Conservation (phyloP, 768 basidiomycete species). For the Calocybe gangraenosa region DNA sequence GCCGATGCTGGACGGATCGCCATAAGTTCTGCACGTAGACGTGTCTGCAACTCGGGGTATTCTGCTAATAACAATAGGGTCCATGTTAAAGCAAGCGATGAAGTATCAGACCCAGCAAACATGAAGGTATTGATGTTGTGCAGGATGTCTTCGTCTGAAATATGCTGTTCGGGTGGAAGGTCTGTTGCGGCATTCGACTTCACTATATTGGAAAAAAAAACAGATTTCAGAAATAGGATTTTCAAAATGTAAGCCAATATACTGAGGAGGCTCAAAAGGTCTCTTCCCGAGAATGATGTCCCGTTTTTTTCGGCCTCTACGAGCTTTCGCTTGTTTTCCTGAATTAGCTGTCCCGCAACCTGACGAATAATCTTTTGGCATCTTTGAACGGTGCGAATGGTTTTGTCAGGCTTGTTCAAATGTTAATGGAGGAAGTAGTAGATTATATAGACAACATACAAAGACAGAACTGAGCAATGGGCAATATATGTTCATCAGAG, state of each 20-base stretch:
- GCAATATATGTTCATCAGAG: constrained; percentile 50
- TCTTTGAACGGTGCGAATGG: constrained; percentile 42
- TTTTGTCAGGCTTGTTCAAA: constrained; percentile 47
- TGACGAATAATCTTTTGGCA: constrained; percentile 62
- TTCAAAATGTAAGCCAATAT: constrained; percentile 24
- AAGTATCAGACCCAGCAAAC: constrained; percentile 89
- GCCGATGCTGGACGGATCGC: constrained; percentile 35
- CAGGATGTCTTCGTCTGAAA: constrained; percentile 85
- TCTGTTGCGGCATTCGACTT: constrained; percentile 78
- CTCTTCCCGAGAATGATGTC: constrained; percentile 54
- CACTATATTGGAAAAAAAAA: constrained; percentile 39
- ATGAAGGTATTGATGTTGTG: constrained; percentile 86
- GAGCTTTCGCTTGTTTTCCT: constrained; percentile 75
- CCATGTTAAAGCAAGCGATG: constrained; percentile 82
- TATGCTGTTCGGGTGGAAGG: constrained; percentile 60
- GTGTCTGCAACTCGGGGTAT: constrained; percentile 61
- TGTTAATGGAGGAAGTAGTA: not conserved
- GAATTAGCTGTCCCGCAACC: constrained; percentile 71
- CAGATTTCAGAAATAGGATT: not conserved
- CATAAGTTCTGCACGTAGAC: constrained; percentile 66
- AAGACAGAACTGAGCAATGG: constrained; percentile 53
- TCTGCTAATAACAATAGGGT: constrained; percentile 70
- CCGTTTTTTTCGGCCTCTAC: constrained; percentile 53
- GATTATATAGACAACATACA: constrained; percentile 36
- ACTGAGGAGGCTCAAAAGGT: constrained; percentile 77